phyloP scores from a whole-genome alignment of 73 alveolate genomes.

The Tetrahymena borealis region DNA sequence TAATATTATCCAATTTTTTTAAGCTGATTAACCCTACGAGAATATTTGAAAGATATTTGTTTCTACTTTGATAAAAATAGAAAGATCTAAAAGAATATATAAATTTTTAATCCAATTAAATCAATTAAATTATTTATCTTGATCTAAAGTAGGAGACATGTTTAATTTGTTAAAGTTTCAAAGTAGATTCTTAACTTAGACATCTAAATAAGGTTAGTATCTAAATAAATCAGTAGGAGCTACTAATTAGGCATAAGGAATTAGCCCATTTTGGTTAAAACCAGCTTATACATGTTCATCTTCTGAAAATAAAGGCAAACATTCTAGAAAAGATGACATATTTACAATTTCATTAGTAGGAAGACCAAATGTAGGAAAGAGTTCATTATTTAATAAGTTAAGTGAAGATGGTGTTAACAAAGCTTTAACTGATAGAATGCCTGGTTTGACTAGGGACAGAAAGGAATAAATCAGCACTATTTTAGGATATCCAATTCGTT shows the following conservation, averaged over 20 bases:
- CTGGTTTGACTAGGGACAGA: slow-evolving; percentile 68
- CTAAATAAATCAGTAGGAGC: neutral
- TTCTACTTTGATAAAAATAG: neutral
- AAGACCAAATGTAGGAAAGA: slow-evolving; percentile 70
- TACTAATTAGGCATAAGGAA: neutral
- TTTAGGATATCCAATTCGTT: slow-evolving; percentile 56
- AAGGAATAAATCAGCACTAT: slow-evolving; percentile 47
- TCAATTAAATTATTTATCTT: neutral
- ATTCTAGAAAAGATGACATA: neutral
- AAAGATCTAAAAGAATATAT: neutral
- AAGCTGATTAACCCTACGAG: too few species aligned
- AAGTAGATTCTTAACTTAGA: neutral
- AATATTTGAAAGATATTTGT: neutral
- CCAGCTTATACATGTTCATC: neutral
- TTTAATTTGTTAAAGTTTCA: neutral
- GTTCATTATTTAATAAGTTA: slow-evolving; percentile 50
- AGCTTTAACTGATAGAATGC: slow-evolving; percentile 56
- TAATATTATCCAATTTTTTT: too few species aligned
- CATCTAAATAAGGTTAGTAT: neutral
- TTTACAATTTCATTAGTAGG: slow-evolving; percentile 61
- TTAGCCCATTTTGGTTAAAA: neutral
- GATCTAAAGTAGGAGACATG: neutral
- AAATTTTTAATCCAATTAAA: neutral
- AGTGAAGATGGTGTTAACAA: slow-evolving; percentile 28
- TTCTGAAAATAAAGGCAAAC: neutral